A percentile compares a stretch with the other conserved stretches of the same genome.
phyloP scores from a whole-genome alignment of 2,329 filamentous ascomycete genomes.

The Ophiosphaerella herpotricha region DNA sequence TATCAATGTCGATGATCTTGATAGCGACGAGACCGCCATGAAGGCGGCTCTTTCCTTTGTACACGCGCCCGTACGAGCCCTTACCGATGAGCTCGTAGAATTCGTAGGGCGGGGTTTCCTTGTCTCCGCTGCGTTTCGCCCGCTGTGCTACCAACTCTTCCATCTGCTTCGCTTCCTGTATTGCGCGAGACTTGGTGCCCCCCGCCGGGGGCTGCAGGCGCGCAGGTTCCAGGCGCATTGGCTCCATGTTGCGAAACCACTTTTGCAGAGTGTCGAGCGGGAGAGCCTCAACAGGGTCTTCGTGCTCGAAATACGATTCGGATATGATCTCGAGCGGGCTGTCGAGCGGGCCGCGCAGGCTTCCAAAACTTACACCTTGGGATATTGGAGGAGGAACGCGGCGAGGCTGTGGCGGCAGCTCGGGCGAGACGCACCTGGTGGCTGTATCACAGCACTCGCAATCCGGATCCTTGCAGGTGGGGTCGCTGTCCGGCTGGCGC shows the following conservation, averaged over 20 bases:
- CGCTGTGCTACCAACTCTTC: slow-evolving; percentile 66
- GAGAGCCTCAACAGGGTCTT: not conserved
- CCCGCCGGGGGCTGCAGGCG: slow-evolving; percentile 23
- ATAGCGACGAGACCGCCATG: slow-evolving; percentile 66
- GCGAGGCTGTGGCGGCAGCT: slow-evolving; percentile 5
- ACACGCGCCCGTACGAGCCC: slow-evolving; percentile 74
- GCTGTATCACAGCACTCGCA: slow-evolving; percentile 30
- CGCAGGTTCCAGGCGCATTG: slow-evolving; percentile 30
- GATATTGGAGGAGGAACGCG: slow-evolving; percentile 18
- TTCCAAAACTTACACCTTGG: slow-evolving; percentile 17
- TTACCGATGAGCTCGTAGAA: slow-evolving; percentile 76
- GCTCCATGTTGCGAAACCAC: slow-evolving; percentile 32
- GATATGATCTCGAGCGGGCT: slow-evolving; percentile 30
- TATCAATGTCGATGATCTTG: slow-evolving; percentile 85
- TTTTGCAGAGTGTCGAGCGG: slow-evolving; percentile 6
- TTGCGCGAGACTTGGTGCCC: slow-evolving; percentile 61
- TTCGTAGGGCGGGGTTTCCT: slow-evolving; percentile 66
- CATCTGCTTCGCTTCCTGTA: slow-evolving; percentile 74
- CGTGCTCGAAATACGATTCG: slow-evolving; percentile 26
- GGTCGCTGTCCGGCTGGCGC: not conserved
- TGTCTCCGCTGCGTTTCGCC: slow-evolving; percentile 62
- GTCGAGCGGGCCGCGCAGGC: slow-evolving; percentile 14
- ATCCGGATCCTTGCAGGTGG: slow-evolving; percentile 10
- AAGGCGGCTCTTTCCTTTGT: slow-evolving; percentile 61
- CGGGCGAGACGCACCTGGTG: slow-evolving; percentile 13